Evolutionary conservation across 169 alveolate genomes (phyloP).

Genomic region (Eimeria acervulina): DNA sequence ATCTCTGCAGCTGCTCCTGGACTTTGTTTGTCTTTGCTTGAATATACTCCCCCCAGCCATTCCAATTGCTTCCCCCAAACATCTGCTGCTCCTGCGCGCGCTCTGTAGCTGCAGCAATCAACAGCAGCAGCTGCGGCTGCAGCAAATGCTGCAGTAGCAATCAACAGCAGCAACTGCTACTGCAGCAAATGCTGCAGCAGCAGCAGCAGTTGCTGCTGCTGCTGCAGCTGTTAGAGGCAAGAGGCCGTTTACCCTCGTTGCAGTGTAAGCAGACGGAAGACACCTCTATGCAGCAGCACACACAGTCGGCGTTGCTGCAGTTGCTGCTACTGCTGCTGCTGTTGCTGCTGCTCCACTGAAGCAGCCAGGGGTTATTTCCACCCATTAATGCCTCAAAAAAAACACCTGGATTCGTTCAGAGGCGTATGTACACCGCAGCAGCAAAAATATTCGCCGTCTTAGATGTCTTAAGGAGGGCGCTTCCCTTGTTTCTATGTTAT

Average conservation of each 20-base stretch:
- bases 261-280: no score
- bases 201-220: slow-evolving; percentile 4
- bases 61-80: slow-evolving; percentile 65
- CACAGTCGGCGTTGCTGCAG: neutral
- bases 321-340: no score
- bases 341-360: neutral
- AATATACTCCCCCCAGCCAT: slow-evolving; percentile 60
- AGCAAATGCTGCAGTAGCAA: neutral
- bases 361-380: neutral
- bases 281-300: neutral
- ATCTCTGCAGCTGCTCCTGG: slow-evolving; percentile 23
- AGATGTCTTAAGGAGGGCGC: neutral
- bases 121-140: neutral
- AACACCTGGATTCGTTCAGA: neutral
- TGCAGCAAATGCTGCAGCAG: neutral
- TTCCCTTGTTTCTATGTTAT: neutral
- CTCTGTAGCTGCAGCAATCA: no score
- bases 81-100: slow-evolving; percentile 14
- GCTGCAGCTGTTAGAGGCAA: slow-evolving; percentile 1
- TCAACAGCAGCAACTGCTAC: neutral
- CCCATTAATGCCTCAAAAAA: neutral
- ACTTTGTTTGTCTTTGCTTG: slow-evolving; percentile 31
- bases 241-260: no score
- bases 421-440: neutral
- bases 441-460: neutral